These are phyloP conservation scores for Ruellia speciosa DNA, from an alignment of 305 asterid species.

Conservation along the genomic window DNA sequence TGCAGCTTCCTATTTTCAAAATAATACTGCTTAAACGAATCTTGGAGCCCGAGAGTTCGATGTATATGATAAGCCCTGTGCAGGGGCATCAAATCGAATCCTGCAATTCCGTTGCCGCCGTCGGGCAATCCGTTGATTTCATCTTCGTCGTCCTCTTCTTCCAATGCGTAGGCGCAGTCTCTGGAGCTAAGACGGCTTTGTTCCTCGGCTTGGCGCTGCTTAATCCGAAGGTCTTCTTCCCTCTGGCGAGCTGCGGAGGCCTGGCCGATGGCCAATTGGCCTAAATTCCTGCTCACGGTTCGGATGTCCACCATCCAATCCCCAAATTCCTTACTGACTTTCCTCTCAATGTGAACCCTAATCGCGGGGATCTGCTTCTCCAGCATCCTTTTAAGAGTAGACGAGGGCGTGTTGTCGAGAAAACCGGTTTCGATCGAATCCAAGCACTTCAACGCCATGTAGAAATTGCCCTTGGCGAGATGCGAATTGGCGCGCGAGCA, in stretches of 20 bases:
- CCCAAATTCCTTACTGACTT: conserved; percentile 71
- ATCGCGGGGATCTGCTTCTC: conserved; percentile 95
- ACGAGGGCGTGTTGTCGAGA: conserved; percentile 51
- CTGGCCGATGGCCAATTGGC: conserved; percentile 92
- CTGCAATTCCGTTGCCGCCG: conserved; percentile 43
- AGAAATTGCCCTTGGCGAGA: conserved; percentile 52
- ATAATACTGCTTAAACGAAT: conserved; percentile 73
- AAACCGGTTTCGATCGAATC: conserved; percentile 65
- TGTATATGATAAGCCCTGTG: conserved; percentile 81
- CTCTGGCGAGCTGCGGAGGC: conserved; percentile 94
- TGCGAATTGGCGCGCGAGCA: conserved; percentile 70
- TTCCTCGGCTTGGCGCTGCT: conserved; percentile 96
- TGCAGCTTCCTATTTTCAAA: conserved; percentile 92
- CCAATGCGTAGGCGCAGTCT: conserved; percentile 80
- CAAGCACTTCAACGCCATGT: conserved; percentile 79
- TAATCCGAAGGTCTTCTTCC: conserved; percentile 82
- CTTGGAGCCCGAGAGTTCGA: conserved; percentile 81
- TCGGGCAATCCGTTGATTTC: conserved; percentile 41
- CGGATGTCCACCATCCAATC: conserved; percentile 98
- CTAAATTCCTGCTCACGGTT: conserved; percentile 66
- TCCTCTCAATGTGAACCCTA: conserved; percentile 65
- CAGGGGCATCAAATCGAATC: conserved; percentile 80
- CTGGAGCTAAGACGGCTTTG: conserved; percentile 82
- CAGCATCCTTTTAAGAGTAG: conserved; percentile 61
- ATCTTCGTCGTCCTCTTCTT: conserved; percentile 59